Evolutionary conservation across 2,329 filamentous ascomycete genomes (phyloP).

Genomic region (Dactylellina leptospora): DNA sequence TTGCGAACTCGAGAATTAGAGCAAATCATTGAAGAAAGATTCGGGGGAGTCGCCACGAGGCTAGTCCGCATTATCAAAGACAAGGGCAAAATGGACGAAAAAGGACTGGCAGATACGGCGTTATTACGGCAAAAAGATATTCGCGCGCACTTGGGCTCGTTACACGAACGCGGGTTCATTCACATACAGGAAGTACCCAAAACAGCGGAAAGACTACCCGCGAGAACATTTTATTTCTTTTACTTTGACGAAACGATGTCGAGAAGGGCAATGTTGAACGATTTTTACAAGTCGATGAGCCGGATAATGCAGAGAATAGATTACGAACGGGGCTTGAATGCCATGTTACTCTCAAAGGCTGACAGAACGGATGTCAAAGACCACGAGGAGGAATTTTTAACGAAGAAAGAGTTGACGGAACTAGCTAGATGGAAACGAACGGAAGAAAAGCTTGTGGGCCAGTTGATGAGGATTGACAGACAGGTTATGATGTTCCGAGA

Average conservation of each 20-base stretch:
- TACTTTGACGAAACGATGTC: constrained; percentile 49
- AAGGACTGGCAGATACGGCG: constrained; percentile 78
- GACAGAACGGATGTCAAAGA: constrained; percentile 86
- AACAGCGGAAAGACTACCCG: constrained; percentile 81
- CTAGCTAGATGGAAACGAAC: constrained; percentile 71
- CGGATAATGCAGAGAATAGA: constrained; percentile 81
- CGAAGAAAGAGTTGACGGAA: constrained; percentile 74
- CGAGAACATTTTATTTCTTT: constrained; percentile 75
- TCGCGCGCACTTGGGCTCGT: constrained; percentile 80
- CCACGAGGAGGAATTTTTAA: constrained; percentile 81
- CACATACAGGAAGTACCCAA: constrained; percentile 94
- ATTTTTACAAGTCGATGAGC: constrained; percentile 88
- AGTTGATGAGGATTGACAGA: constrained; percentile 83
- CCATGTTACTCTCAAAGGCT: constrained; percentile 79
- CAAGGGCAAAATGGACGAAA: constrained; percentile 94
- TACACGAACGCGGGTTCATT: constrained; percentile 85
- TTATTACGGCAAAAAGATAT: constrained; percentile 87
- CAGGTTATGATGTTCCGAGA: constrained; percentile 84
- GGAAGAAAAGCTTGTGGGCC: constrained; percentile 77
- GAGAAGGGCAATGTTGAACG: constrained; percentile 69
- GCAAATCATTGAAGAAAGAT: constrained; percentile 78
- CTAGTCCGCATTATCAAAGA: constrained; percentile 84
- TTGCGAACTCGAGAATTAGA: constrained; percentile 83
- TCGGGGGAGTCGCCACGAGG: constrained; percentile 78
- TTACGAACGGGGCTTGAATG: constrained; percentile 76